Evolutionary conservation across 495 filamentous ascomycete genomes (phyloP).

Genomic region (Hypoxylon lenormandii): DNA sequence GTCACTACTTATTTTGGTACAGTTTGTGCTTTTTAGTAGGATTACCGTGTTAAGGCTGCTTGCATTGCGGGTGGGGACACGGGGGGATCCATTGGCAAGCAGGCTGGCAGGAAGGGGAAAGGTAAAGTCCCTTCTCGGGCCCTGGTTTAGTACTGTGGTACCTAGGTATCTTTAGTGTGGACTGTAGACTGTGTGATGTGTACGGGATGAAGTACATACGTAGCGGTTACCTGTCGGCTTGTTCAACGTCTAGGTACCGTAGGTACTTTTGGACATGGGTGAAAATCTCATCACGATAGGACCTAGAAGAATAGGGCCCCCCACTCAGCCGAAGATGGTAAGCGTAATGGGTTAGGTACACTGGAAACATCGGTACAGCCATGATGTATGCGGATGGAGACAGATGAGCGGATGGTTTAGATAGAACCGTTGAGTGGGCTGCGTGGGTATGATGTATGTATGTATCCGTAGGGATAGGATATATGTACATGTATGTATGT

Average conservation of each 20-base stretch:
- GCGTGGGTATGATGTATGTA: conserved; percentile 4
- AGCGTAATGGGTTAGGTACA: conserved; percentile 44
- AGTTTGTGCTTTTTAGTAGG: conserved; percentile 25
- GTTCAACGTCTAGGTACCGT: conserved; percentile 12
- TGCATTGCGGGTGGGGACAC: conserved; percentile 37
- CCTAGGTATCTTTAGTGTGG: too few species aligned
- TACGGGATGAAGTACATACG: too few species aligned
- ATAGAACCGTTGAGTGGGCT: background rate
- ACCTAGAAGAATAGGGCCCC: conserved; percentile 17
- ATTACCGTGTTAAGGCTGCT: conserved; percentile 39
- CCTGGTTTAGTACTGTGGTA: too few species aligned
- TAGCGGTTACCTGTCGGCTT: too few species aligned
- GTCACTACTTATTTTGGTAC: conserved; percentile 28
- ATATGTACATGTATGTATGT: background rate
- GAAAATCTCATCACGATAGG: conserved; percentile 43
- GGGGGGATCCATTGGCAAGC: conserved; percentile 44
- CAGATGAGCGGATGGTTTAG: background rate
- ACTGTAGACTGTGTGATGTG: too few species aligned
- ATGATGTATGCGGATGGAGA: too few species aligned
- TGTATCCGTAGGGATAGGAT: too few species aligned
- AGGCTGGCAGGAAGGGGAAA: conserved; percentile 41
- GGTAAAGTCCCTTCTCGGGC: conserved; percentile 6
- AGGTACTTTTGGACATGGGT: conserved; percentile 30
- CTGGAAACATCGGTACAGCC: conserved; percentile 18
- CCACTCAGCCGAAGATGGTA: conserved; percentile 28